A percentile compares a stretch with the other conserved stretches of the same genome.
Evolutionary conservation across 2,329 filamentous ascomycete genomes (phyloP).

Genomic region (Arachnopeziza araneosa): DNA sequence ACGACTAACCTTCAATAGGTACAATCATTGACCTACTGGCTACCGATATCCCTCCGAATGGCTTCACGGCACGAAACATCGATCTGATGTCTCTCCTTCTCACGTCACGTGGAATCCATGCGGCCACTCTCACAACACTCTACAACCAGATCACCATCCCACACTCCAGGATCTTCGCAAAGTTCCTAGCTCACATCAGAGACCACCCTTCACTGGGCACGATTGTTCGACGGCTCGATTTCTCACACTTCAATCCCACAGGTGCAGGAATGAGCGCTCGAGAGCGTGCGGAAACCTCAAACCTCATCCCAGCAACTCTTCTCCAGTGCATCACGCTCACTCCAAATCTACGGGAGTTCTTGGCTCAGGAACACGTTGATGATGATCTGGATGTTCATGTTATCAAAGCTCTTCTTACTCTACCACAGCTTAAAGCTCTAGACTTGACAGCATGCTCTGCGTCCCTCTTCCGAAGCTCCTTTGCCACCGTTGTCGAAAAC

Average conservation of each 20-base stretch:
- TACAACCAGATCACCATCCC: constrained; percentile 78
- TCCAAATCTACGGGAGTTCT: constrained; percentile 69
- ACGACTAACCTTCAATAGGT: constrained; percentile 40
- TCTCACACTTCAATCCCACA: constrained; percentile 79
- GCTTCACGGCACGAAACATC: constrained; percentile 68
- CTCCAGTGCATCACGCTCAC: constrained; percentile 65
- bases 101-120: constrained; percentile 69
- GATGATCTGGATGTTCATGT: constrained; percentile 66
- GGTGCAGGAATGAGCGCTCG: constrained; percentile 69
- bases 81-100: constrained; percentile 72
- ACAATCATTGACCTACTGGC: constrained; percentile 70
- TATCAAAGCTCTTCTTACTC: constrained; percentile 52
- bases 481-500: constrained; percentile 43
- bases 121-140: constrained; percentile 66
- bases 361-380: constrained; percentile 76
- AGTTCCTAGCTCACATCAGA: constrained; percentile 66
- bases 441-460: constrained; percentile 77
- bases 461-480: constrained; percentile 58
- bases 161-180: constrained; percentile 77
- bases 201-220: constrained; percentile 64
- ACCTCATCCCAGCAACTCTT: constrained; percentile 69
- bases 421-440: constrained; percentile 51
- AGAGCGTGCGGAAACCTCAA: constrained; percentile 69
- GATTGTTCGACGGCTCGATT: constrained; percentile 73
- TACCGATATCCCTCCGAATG: constrained; percentile 69